Conservation (phyloP, 768 basidiomycete genomes). For the Leucosporidium yakuticum region DNA sequence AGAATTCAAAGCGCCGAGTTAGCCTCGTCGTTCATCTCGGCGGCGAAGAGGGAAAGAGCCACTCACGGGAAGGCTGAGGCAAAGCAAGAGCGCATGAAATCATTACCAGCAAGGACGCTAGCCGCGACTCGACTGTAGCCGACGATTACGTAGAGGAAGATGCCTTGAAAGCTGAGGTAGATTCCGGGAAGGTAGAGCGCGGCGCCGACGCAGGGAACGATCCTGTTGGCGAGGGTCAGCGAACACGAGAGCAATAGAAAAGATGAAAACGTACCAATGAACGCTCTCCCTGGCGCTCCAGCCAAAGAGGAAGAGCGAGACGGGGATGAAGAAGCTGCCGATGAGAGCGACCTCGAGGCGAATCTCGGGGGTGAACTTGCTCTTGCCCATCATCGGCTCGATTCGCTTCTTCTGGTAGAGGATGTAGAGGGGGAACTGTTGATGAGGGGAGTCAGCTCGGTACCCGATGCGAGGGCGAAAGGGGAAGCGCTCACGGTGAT, state of each 20-base stretch:
- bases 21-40: too few species aligned
- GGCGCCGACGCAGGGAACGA: constrained; percentile 16
- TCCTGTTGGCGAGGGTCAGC: constrained; percentile 36
- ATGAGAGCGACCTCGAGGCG: constrained; percentile 28
- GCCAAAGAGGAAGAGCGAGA: constrained; percentile 40
- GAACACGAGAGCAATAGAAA: background rate
- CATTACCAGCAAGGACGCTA: constrained; percentile 39
- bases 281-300: constrained; percentile 36
- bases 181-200: constrained; percentile 26
- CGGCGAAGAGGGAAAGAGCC: too few species aligned
- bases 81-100: too few species aligned
- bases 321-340: constrained; percentile 26
- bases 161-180: constrained; percentile 18
- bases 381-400: background rate
- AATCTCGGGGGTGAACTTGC: constrained; percentile 16
- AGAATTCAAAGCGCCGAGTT: too few species aligned
- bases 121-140: background rate
- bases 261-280: background rate
- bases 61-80: too few species aligned
- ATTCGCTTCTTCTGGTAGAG: constrained; percentile 22
- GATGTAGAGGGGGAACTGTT: constrained; percentile 19
- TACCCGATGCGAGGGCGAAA: background rate
- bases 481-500: constrained; percentile 6
- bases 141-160: constrained; percentile 15
- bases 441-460: background rate